Conservation (phyloP, 2,329 filamentous ascomycete species). For the Curvularia lunata region DNA sequence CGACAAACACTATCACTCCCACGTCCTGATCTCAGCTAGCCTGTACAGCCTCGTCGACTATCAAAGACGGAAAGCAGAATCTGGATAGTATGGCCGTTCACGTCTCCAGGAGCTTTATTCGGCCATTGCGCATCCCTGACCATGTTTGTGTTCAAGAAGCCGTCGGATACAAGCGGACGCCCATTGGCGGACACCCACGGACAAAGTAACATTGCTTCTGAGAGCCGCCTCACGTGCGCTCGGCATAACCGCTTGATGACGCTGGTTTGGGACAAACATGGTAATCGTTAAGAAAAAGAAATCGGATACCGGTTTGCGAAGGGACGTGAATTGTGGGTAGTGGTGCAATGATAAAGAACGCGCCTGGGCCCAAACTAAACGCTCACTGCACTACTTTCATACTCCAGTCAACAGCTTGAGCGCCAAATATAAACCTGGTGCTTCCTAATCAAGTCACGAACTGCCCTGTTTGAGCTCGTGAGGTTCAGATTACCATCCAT, state of each 20-base stretch:
- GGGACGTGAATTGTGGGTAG: slow-evolving; percentile 21
- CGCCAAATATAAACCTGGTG: background rate
- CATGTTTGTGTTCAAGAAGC: background rate
- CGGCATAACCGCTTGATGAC: slow-evolving; percentile 36
- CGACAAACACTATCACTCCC: background rate
- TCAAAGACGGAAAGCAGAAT: background rate
- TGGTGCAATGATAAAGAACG: slow-evolving; percentile 26
- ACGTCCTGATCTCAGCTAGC: background rate
- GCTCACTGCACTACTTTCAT: background rate
- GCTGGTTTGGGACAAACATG: slow-evolving; percentile 22
- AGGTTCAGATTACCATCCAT: slow-evolving; percentile 6
- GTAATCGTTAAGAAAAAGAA: slow-evolving; percentile 20
- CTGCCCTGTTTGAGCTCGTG: background rate
- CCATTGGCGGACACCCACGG: slow-evolving; percentile 30
- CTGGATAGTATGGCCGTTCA: background rate
- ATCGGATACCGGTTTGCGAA: slow-evolving; percentile 35
- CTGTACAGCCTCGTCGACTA: background rate
- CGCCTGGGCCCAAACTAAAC: background rate
- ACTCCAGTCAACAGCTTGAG: background rate
- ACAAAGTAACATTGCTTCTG: slow-evolving; percentile 21
- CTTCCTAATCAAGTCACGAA: background rate
- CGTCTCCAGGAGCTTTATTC: background rate
- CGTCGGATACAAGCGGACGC: slow-evolving; percentile 31
- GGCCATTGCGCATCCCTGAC: background rate
- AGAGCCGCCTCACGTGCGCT: slow-evolving; percentile 32